A percentile compares a stretch with the other conserved stretches of the same genome.
phyloP scores from a whole-genome alignment of 257 asterid species.

The Cruciata laevipes region DNA sequence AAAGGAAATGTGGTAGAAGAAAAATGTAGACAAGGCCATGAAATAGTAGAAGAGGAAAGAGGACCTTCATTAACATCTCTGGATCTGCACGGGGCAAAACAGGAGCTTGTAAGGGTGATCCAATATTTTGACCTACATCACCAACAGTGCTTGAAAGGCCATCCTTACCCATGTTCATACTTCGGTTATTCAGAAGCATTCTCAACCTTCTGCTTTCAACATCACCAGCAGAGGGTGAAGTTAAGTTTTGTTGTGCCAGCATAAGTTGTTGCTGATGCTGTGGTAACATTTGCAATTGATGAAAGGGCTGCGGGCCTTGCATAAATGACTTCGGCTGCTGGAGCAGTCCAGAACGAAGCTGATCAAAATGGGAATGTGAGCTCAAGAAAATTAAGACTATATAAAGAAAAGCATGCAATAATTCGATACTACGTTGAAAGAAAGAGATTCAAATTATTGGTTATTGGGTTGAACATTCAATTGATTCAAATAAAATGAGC shows the following conservation, averaged over 20 bases:
- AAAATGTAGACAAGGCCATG: neutral
- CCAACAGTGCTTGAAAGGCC: constrained; percentile 76
- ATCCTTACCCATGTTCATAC: constrained; percentile 82
- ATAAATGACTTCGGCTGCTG: constrained; percentile 91
- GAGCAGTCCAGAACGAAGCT: constrained; percentile 83
- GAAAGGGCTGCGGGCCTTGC: constrained; percentile 91
- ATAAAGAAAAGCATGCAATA: neutral
- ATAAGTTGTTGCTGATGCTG: constrained; percentile 98
- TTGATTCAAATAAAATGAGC: constrained; percentile 47
- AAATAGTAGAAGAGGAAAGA: constrained; percentile 4
- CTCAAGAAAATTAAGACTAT: neutral
- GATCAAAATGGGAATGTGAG: constrained; percentile 45
- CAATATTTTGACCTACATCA: constrained; percentile 69
- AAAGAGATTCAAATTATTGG: neutral
- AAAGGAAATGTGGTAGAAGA: neutral
- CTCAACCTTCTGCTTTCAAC: constrained; percentile 82
- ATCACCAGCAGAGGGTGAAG: constrained; percentile 77
- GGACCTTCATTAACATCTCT: constrained; percentile 77
- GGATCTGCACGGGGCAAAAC: constrained; percentile 76
- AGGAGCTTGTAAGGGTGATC: constrained; percentile 72
- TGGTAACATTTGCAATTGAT: constrained; percentile 87
- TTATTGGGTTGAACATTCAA: constrained; percentile 16
- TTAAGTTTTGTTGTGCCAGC: constrained; percentile 82
- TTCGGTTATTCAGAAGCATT: constrained; percentile 78
- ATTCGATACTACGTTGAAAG: neutral